Conservation (phyloP, 345 rosid species). For the Citrus trifoliata region DNA sequence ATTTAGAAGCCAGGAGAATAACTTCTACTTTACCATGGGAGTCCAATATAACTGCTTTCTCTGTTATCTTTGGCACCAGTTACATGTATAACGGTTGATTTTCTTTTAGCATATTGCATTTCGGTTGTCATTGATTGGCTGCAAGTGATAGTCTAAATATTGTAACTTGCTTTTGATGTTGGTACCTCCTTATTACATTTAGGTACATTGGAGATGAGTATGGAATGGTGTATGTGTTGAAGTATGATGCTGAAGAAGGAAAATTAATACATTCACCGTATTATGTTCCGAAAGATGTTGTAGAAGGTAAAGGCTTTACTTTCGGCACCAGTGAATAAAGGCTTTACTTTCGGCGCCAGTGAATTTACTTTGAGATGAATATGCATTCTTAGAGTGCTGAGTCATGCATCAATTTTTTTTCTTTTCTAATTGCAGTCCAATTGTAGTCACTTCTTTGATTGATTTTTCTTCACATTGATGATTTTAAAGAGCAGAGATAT, state of each 20-base stretch:
- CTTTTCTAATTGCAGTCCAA: background rate
- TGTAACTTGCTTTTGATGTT: background rate
- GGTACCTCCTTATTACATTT: constrained; percentile 3
- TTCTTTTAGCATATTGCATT: background rate
- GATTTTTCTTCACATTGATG: background rate
- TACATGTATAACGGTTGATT: constrained; percentile 51
- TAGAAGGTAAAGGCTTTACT: constrained; percentile 51
- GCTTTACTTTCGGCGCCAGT: background rate
- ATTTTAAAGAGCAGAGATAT: background rate
- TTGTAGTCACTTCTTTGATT: background rate
- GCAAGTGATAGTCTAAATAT: background rate
- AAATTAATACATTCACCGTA: constrained; percentile 57
- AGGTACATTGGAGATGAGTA: constrained; percentile 88
- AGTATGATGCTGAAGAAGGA: constrained; percentile 53
- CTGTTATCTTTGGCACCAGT: constrained; percentile 65
- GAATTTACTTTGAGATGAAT: background rate
- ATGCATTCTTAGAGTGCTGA: background rate
- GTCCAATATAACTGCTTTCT: constrained; percentile 76
- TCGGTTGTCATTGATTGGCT: constrained; percentile 10
- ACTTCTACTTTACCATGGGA: constrained; percentile 64
- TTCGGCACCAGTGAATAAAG: constrained; percentile 32
- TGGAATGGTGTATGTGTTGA: constrained; percentile 63
- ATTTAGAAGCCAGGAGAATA: constrained; percentile 56
- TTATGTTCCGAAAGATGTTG: constrained; percentile 55
- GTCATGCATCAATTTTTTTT: background rate